Percentiles rank a stretch among this genome's conserved stretches.
Conservation (phyloP, 108 stramenopile genomes). For the Fragilariopsis cylindrus region DNA sequence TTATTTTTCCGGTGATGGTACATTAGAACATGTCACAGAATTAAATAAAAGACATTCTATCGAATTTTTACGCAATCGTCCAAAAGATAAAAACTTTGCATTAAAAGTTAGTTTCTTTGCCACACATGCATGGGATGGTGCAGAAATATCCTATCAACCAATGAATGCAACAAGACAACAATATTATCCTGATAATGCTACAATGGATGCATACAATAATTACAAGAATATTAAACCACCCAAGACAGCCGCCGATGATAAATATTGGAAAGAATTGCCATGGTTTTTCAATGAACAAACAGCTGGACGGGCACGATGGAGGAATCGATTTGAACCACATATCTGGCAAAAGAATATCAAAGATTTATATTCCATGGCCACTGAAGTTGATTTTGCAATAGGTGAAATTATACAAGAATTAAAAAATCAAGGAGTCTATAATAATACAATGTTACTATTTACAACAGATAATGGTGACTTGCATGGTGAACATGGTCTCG, state of each 20-base stretch:
- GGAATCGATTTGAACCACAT: slow-evolving; percentile 55
- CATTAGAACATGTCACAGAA: slow-evolving; percentile 55
- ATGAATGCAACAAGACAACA: slow-evolving; percentile 50
- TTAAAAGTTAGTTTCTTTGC: slow-evolving; percentile 84
- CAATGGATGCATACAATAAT: slow-evolving; percentile 56
- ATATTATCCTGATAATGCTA: slow-evolving; percentile 60
- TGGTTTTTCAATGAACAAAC: slow-evolving; percentile 42
- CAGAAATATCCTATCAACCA: slow-evolving; percentile 30
- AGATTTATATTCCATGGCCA: slow-evolving; percentile 76
- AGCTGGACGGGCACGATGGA: slow-evolving; percentile 70
- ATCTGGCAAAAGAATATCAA: slow-evolving; percentile 55
- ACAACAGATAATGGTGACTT: slow-evolving; percentile 86
- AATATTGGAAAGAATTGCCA: slow-evolving; percentile 39
- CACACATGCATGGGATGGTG: slow-evolving; percentile 42
- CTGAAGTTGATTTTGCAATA: slow-evolving; percentile 73
- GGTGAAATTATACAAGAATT: slow-evolving; percentile 70
- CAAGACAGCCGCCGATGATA: slow-evolving; percentile 32
- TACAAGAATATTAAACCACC: slow-evolving; percentile 62
- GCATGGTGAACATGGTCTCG: slow-evolving; percentile 52
- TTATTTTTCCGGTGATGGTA: neutral
- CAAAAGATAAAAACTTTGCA: slow-evolving; percentile 61
- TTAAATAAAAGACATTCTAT: slow-evolving; percentile 65
- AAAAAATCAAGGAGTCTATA: slow-evolving; percentile 48
- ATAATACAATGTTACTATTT: slow-evolving; percentile 80
- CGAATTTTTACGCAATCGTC: slow-evolving; percentile 46